Conservation (phyloP, 805 yeast species). For the Saccharomycopsis sp. region DNA sequence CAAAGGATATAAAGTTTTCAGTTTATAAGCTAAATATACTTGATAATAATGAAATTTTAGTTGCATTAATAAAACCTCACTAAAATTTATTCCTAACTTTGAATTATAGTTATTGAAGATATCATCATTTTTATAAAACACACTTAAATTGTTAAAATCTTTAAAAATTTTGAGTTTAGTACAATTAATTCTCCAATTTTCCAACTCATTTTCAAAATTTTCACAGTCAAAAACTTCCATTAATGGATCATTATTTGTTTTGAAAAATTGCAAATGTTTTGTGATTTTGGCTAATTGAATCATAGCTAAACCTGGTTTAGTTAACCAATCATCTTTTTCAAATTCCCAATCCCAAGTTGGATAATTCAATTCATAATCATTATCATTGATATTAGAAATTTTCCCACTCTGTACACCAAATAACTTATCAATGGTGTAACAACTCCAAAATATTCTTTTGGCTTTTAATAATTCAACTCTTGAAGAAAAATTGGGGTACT, state of each 20-base stretch:
- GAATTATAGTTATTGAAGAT: too few relatives aligned
- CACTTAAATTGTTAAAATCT: not conserved
- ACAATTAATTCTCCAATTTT: slow-evolving; percentile 19
- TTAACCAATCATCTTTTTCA: slow-evolving; percentile 38
- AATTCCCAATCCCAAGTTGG: slow-evolving; percentile 1
- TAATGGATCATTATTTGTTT: slow-evolving; percentile 11
- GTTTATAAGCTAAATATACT: not conserved
- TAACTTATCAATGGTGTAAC: slow-evolving; percentile 43
- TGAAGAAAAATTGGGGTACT: not conserved
- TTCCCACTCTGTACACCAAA: slow-evolving; percentile 21
- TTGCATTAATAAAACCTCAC: not conserved
- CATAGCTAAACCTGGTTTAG: slow-evolving; percentile 36
- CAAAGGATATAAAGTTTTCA: not conserved
- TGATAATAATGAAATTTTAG: slow-evolving; percentile 5
- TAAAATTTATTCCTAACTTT: not conserved
- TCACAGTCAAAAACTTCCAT: slow-evolving; percentile 4
- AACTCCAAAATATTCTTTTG: slow-evolving; percentile 43
- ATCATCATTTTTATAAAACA: not conserved
- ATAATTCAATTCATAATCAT: not conserved
- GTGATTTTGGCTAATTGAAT: slow-evolving; percentile 33
- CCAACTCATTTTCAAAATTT: slow-evolving; percentile 17
- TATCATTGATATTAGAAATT: not conserved
- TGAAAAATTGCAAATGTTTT: slow-evolving; percentile 25
- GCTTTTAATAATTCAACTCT: slow-evolving; percentile 35
- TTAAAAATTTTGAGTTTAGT: too few relatives aligned